These are phyloP conservation scores for Phanerochaete sordida DNA, from an alignment of 768 basidiomycete species.

Conservation along the genomic window DNA sequence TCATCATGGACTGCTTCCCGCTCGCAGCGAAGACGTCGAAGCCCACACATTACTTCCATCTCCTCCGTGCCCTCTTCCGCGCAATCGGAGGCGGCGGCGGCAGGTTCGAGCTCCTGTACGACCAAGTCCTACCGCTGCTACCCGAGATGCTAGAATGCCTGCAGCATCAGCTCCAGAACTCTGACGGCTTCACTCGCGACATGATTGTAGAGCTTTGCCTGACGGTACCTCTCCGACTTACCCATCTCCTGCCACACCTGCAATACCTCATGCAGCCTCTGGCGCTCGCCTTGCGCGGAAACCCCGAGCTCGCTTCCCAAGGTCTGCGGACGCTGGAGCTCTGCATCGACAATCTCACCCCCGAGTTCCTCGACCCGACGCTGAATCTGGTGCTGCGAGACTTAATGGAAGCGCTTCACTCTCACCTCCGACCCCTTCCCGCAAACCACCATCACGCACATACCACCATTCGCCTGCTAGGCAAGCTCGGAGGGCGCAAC, in stretches of 20 bases:
- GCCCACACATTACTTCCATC: slow-evolving; percentile 89
- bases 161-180: slow-evolving; percentile 83
- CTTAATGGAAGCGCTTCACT: slow-evolving; percentile 91
- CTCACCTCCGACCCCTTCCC: slow-evolving; percentile 86
- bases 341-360: slow-evolving; percentile 98
- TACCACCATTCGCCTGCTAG: slow-evolving; percentile 92
- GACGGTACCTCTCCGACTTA: slow-evolving; percentile 92
- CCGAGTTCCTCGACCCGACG: slow-evolving; percentile 96
- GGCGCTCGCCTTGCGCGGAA: slow-evolving; percentile 84
- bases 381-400: slow-evolving; percentile 90
- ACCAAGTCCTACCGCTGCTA: slow-evolving; percentile 91
- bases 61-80: slow-evolving; percentile 89
- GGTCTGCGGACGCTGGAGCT: slow-evolving; percentile 94
- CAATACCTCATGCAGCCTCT: slow-evolving; percentile 96
- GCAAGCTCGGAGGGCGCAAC: slow-evolving; percentile 94
- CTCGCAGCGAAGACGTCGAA: slow-evolving; percentile 88
- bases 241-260: slow-evolving; percentile 93
- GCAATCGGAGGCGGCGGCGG: slow-evolving; percentile 91
- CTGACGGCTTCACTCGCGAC: slow-evolving; percentile 79
- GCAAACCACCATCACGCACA: slow-evolving; percentile 87
- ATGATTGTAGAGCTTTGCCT: slow-evolving; percentile 96
- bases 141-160: slow-evolving; percentile 97
- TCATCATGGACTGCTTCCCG: slow-evolving; percentile 96
- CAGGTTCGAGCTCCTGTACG: slow-evolving; percentile 90
- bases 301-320: slow-evolving; percentile 88